Evolutionary conservation across 306 rosid species (phyloP).

Genomic region (Pyrus bretschneideri): DNA sequence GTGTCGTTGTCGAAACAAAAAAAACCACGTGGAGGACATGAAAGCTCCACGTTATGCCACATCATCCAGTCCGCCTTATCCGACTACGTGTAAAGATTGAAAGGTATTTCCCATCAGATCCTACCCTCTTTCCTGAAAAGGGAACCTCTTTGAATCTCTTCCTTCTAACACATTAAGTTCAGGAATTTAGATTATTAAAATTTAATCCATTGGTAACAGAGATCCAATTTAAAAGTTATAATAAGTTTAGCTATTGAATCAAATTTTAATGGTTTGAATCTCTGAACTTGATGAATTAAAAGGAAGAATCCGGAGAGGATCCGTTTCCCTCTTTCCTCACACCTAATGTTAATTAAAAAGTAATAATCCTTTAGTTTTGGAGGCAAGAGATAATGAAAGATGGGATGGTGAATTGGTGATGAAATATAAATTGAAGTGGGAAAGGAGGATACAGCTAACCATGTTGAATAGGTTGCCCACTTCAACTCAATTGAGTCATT

Average conservation of each 20-base stretch:
- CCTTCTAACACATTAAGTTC: fast-evolving
- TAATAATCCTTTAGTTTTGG: not conserved
- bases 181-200: fast-evolving
- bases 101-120: not conserved
- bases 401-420: not conserved
- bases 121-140: not conserved
- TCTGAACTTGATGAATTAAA: fast-evolving
- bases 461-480: conserved; percentile 3
- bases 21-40: conserved; percentile 29
- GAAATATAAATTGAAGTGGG: not conserved
- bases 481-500: conserved; percentile 1
- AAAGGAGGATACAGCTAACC: conserved; percentile 17
- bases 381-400: not conserved
- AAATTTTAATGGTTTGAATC: no score
- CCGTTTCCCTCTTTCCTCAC: not conserved
- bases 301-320: no score
- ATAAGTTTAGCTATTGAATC: no score
- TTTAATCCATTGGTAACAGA: fast-evolving
- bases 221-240: no score
- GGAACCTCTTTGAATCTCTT: fast-evolving
- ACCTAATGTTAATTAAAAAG: not conserved
- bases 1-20: not conserved
- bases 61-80: conserved; percentile 21
- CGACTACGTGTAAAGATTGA: conserved; percentile 13
- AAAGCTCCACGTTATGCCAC: conserved; percentile 23